Evolutionary conservation across 495 filamentous ascomycete genomes (phyloP).

Genomic region (Chlorociboria aeruginascens): DNA sequence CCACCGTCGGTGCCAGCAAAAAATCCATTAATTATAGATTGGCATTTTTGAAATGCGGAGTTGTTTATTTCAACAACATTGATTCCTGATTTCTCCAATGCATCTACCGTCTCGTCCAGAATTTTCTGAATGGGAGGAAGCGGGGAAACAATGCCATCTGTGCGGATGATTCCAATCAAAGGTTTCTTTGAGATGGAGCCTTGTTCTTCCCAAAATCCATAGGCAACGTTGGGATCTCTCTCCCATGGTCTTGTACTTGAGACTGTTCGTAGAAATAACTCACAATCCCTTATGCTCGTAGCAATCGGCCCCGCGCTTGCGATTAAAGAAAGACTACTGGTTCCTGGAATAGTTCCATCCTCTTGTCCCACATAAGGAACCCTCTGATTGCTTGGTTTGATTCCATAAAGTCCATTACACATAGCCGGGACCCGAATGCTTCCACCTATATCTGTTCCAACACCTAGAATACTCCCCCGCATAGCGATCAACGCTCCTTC

Average conservation of each 20-base stretch:
- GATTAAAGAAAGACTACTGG: constrained; percentile 15
- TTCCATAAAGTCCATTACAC: constrained; percentile 43
- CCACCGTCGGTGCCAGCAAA: constrained; percentile 42
- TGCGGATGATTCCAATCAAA: constrained; percentile 42
- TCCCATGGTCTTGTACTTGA: constrained; percentile 27
- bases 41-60: constrained; percentile 37
- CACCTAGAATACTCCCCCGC: constrained; percentile 28
- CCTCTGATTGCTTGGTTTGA: constrained; percentile 47
- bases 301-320: constrained; percentile 33
- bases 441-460: constrained; percentile 64
- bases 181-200: constrained; percentile 22
- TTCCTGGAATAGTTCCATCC: constrained; percentile 20
- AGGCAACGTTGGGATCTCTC: constrained; percentile 26
- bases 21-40: constrained; percentile 42
- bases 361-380: constrained; percentile 36
- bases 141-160: constrained; percentile 45
- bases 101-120: constrained; percentile 37
- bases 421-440: constrained; percentile 49
- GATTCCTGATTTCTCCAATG: constrained; percentile 32
- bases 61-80: constrained; percentile 42
- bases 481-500: constrained; percentile 40
- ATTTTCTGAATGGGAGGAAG: constrained; percentile 44
- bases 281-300: constrained; percentile 25
- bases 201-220: constrained; percentile 26
- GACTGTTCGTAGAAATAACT: constrained; percentile 29